Percentiles rank a stretch among this genome's conserved stretches.
Evolutionary conservation across 2,329 filamentous ascomycete species (phyloP).

Genomic region (Geoglossum cookeanum): DNA sequence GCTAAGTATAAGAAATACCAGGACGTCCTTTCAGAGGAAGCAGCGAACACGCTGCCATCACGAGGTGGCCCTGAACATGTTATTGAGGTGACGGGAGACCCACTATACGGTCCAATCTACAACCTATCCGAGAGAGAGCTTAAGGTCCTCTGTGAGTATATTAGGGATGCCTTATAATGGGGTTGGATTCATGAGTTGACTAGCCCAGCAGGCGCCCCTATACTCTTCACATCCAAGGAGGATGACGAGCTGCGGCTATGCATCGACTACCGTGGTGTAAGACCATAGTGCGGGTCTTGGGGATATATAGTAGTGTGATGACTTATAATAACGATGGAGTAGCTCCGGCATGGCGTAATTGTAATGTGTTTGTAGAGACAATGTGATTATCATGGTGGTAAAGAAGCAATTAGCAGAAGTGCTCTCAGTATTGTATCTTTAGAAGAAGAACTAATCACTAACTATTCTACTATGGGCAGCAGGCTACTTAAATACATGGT

Average conservation of each 20-base stretch:
- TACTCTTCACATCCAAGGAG: slow-evolving; percentile 18
- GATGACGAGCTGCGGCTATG: slow-evolving; percentile 13
- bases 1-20: not conserved
- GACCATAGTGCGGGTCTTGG: too few relatives aligned
- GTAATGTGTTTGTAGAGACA: too few relatives aligned
- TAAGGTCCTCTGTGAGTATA: slow-evolving; percentile 5
- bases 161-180: slow-evolving; percentile 6
- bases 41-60: not conserved
- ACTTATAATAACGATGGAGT: too few relatives aligned
- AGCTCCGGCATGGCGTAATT: too few relatives aligned
- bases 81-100: slow-evolving; percentile 4
- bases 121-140: slow-evolving; percentile 5
- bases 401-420: too few relatives aligned
- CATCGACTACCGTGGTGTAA: slow-evolving; percentile 19
- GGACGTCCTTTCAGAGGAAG: slow-evolving; percentile 1
- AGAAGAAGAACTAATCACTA: too few relatives aligned
- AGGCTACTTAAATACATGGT: too few relatives aligned
- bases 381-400: too few relatives aligned
- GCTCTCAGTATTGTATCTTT: too few relatives aligned
- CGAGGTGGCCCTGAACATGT: slow-evolving; percentile 1
- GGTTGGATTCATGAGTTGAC: slow-evolving; percentile 7
- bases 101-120: slow-evolving; percentile 6
- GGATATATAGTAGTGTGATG: too few relatives aligned
- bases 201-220: slow-evolving; percentile 9
- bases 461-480: too few relatives aligned